Percentiles rank a stretch among this genome's conserved stretches.
Evolutionary conservation across 441 rosid genomes (phyloP).

Genomic region (Flueggea neowawraea): DNA sequence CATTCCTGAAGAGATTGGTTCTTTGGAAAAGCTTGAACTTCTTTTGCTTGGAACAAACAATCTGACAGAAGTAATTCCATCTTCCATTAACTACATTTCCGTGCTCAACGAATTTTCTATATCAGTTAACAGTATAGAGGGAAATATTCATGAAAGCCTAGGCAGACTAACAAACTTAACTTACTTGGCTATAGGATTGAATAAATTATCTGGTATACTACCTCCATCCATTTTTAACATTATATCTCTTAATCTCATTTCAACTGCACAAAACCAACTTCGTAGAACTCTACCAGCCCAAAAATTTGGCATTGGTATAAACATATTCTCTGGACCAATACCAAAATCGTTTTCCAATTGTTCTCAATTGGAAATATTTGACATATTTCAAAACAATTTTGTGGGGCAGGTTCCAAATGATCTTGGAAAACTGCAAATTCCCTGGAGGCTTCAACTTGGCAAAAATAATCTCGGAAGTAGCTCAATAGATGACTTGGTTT

Average conservation of each 20-base stretch:
- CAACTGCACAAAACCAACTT: not conserved
- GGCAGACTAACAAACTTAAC: not conserved
- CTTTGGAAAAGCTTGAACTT: not conserved
- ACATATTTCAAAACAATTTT: not conserved
- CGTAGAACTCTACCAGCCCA: constrained; percentile 8
- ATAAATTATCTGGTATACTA: constrained; percentile 1
- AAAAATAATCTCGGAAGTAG: constrained; percentile 5
- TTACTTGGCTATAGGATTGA: not conserved
- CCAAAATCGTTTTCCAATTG: too few species aligned
- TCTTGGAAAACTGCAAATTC: not conserved
- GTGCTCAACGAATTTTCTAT: not conserved
- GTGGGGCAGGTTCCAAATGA: not conserved
- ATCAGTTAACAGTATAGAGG: not conserved
- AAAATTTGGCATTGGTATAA: too few species aligned
- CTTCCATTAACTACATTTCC: constrained; percentile 18
- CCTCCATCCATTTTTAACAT: constrained; percentile 18
- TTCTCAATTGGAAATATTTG: not conserved
- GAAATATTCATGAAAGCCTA: constrained; percentile 14
- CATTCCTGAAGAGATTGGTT: not conserved
- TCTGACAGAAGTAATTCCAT: constrained; percentile 14
- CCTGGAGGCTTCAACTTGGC: fast-evolving
- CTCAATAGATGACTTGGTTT: constrained; percentile 3
- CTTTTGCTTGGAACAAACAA: not conserved
- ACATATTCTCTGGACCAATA: too few species aligned
- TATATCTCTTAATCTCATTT: not conserved